Conservation (phyloP, 2,329 filamentous ascomycete species). For the Cercospora canescens region DNA sequence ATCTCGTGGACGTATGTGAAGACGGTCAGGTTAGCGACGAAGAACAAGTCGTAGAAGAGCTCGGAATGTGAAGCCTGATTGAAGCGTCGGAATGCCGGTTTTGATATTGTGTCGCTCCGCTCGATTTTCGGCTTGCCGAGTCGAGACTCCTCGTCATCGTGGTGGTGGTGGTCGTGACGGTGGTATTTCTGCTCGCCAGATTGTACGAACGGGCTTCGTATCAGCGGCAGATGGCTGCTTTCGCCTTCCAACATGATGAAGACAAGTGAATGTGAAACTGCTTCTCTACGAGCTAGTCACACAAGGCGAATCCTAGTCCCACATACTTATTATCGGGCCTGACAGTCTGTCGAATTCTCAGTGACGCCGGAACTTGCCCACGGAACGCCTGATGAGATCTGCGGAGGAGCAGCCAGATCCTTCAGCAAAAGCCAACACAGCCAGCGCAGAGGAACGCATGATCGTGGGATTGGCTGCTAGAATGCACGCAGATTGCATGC, state of each 20-base stretch:
- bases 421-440: too few relatives aligned
- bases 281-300: neutral
- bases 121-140: neutral
- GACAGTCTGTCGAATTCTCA: neutral
- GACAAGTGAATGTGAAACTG: neutral
- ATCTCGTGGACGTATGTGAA: conserved; percentile 60
- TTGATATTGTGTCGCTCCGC: conserved; percentile 7
- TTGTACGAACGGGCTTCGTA: conserved; percentile 11
- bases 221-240: conserved; percentile 8
- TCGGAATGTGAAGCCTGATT: conserved; percentile 55
- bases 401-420: too few relatives aligned
- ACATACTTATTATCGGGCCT: neutral
- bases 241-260: conserved; percentile 8
- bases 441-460: too few relatives aligned
- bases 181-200: neutral
- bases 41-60: conserved; percentile 62
- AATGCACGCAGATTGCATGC: too few relatives aligned
- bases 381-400: too few relatives aligned
- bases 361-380: too few relatives aligned
- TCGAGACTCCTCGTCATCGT: neutral
- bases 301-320: neutral
- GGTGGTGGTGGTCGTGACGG: neutral
- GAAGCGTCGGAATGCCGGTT: conserved; percentile 42
- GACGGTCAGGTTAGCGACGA: conserved; percentile 66
- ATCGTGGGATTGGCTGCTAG: too few relatives aligned